Evolutionary conservation across 805 yeast genomes (phyloP).

Genomic region (Monosporozyma unispora): DNA sequence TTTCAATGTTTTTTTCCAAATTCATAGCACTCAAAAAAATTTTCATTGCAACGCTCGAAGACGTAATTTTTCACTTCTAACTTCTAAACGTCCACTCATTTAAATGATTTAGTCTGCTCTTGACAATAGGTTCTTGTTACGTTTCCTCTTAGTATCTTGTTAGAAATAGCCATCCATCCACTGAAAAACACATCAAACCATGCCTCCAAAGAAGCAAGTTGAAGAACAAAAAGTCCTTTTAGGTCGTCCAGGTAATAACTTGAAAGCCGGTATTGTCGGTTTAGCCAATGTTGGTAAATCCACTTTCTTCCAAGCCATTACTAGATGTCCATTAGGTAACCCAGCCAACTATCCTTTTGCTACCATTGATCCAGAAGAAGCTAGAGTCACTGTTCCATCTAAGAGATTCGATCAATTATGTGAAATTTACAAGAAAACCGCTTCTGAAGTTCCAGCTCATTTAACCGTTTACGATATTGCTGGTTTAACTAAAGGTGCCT

Average conservation of each 20-base stretch:
- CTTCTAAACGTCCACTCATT: not conserved
- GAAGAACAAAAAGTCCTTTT: constrained; percentile 58
- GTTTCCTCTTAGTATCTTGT: too few relatives aligned
- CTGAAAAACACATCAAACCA: constrained; percentile 4
- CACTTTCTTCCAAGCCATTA: constrained; percentile 73
- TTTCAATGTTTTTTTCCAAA: too few relatives aligned
- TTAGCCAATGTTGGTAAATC: constrained; percentile 75
- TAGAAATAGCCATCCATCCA: not conserved
- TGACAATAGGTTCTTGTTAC: not conserved
- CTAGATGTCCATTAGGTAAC: constrained; percentile 57
- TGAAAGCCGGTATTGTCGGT: constrained; percentile 63
- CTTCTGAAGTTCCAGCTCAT: constrained; percentile 81
- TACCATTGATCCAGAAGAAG: constrained; percentile 95
- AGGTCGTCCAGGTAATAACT: constrained; percentile 69
- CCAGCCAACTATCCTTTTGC: constrained; percentile 82
- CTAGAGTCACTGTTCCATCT: constrained; percentile 89
- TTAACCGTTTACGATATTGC: constrained; percentile 95
- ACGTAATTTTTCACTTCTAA: not conserved
- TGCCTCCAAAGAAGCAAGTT: constrained; percentile 36
- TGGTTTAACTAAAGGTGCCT: constrained; percentile 94
- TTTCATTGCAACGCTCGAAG: not conserved
- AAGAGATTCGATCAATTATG: constrained; percentile 72
- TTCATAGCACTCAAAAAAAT: not conserved
- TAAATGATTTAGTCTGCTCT: not conserved
- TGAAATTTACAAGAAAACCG: constrained; percentile 69